A percentile compares a stretch with the other conserved stretches of the same genome.
phyloP scores from a whole-genome alignment of 2,329 filamentous ascomycete species.

The Colletotrichum godetiae region DNA sequence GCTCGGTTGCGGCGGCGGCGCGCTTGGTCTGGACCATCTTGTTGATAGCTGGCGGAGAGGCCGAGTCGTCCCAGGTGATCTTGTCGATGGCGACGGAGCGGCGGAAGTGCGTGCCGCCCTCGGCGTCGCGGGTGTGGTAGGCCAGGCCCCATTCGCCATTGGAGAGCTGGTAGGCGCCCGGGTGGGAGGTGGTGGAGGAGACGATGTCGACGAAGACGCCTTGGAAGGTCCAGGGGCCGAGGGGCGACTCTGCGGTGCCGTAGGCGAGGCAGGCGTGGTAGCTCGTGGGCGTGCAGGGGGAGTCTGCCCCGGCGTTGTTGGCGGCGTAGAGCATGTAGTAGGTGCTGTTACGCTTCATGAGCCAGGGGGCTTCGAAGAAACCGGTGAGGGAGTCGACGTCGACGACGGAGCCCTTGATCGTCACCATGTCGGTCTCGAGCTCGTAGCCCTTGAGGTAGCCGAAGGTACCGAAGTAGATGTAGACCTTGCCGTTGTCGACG shows the following conservation, averaged over 20 bases:
- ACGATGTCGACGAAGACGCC: constrained; percentile 48
- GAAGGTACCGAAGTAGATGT: constrained; percentile 53
- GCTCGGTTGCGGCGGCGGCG: constrained; percentile 36
- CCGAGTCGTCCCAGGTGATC: constrained; percentile 46
- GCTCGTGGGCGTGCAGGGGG: constrained; percentile 50
- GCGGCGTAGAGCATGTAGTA: constrained; percentile 54
- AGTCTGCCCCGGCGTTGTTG: constrained; percentile 49
- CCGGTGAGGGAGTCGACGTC: constrained; percentile 43
- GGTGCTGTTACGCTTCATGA: constrained; percentile 47
- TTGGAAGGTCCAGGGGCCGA: constrained; percentile 50
- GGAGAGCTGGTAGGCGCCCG: constrained; percentile 44
- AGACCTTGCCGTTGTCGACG: constrained; percentile 49
- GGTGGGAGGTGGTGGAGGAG: constrained; percentile 50
- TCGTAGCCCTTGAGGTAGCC: constrained; percentile 47
- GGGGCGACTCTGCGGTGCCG: constrained; percentile 46
- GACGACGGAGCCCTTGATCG: constrained; percentile 40
- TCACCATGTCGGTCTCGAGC: constrained; percentile 50
- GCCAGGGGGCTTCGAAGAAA: constrained; percentile 53
- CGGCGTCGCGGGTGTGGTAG: constrained; percentile 50
- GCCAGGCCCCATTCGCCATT: constrained; percentile 45
- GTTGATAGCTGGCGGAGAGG: constrained; percentile 42
- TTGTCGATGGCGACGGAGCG: constrained; percentile 49
- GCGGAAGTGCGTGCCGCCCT: constrained; percentile 48
- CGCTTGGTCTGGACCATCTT: constrained; percentile 45
- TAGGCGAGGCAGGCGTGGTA: constrained; percentile 53